phyloP scores from a whole-genome alignment of 2,329 filamentous ascomycete genomes.

The Achaetomium macrosporum region DNA sequence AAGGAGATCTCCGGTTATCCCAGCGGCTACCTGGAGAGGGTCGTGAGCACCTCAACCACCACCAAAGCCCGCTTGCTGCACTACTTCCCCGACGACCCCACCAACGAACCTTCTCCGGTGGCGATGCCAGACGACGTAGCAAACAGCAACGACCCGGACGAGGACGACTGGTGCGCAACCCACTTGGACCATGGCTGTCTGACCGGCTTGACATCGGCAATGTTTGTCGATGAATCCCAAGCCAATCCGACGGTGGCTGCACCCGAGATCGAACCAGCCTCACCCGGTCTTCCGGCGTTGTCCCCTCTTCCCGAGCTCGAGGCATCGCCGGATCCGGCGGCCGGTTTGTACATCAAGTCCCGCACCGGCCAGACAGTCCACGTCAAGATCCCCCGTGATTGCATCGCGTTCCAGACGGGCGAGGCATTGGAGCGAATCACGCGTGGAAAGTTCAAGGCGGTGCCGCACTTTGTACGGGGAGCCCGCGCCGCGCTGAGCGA shows the following conservation, averaged over 20 bases:
- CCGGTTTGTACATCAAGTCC: conserved; percentile 91
- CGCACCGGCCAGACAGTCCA: conserved; percentile 78
- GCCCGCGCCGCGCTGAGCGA: conserved; percentile 50
- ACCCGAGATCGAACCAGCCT: conserved; percentile 30
- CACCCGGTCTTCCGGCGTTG: conserved; percentile 31
- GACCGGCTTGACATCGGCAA: conserved; percentile 87
- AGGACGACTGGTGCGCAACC: conserved; percentile 92
- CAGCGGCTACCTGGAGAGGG: conserved; percentile 72
- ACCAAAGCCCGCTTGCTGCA: conserved; percentile 90
- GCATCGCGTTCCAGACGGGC: conserved; percentile 93
- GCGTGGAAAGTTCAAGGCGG: conserved; percentile 82
- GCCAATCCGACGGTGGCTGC: conserved; percentile 26
- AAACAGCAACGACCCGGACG: conserved; percentile 37
- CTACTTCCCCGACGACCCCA: conserved; percentile 67
- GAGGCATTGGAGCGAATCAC: conserved; percentile 90
- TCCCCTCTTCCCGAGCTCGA: conserved; percentile 63
- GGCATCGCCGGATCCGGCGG: conserved; percentile 71
- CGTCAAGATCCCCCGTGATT: conserved; percentile 84
- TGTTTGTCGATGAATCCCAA: conserved; percentile 80
- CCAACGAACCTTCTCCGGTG: conserved; percentile 26
- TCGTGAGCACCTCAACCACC: conserved; percentile 77
- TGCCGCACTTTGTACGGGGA: conserved; percentile 90
- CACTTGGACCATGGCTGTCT: conserved; percentile 90
- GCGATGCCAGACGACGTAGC: conserved; percentile 27
- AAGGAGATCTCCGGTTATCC: conserved; percentile 73